These are phyloP conservation scores for Cercospora janseana DNA, from an alignment of 2,329 filamentous ascomycete genomes.

Conservation along the genomic window DNA sequence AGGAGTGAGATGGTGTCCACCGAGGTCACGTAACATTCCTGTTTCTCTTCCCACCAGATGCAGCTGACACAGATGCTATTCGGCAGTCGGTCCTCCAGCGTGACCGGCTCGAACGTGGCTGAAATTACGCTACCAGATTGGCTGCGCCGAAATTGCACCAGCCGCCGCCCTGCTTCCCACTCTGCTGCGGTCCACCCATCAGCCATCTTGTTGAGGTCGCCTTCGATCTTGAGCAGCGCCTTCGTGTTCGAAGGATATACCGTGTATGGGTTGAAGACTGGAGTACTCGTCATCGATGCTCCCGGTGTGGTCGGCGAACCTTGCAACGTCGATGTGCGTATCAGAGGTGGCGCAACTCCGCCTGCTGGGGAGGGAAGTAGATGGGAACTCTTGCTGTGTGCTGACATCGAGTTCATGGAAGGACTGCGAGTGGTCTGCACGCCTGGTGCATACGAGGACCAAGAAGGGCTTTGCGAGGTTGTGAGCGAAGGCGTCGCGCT, in stretches of 20 bases:
- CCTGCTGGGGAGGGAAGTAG: slow-evolving; percentile 47
- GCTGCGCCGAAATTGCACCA: slow-evolving; percentile 83
- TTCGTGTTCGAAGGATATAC: slow-evolving; percentile 71
- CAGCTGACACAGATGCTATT: slow-evolving; percentile 95
- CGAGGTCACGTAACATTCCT: slow-evolving; percentile 89
- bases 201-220: slow-evolving; percentile 81
- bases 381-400: slow-evolving; percentile 30
- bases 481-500: slow-evolving; percentile 34
- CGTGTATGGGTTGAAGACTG: slow-evolving; percentile 70
- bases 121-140: slow-evolving; percentile 80
- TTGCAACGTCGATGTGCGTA: slow-evolving; percentile 66
- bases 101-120: slow-evolving; percentile 74
- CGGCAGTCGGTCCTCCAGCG: slow-evolving; percentile 72
- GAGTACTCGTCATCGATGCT: slow-evolving; percentile 35
- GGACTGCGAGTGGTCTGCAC: slow-evolving; percentile 31
- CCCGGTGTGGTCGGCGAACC: slow-evolving; percentile 51
- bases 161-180: slow-evolving; percentile 70
- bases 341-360: slow-evolving; percentile 57
- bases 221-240: slow-evolving; percentile 78
- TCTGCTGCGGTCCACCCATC: slow-evolving; percentile 82
- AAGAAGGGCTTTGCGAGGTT: slow-evolving; percentile 39
- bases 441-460: slow-evolving; percentile 29
- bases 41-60: slow-evolving; percentile 92
- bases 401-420: slow-evolving; percentile 29
- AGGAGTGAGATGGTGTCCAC: slow-evolving; percentile 96